phyloP scores from a whole-genome alignment of 2,329 filamentous ascomycete species.

The Talaromyces sp. region DNA sequence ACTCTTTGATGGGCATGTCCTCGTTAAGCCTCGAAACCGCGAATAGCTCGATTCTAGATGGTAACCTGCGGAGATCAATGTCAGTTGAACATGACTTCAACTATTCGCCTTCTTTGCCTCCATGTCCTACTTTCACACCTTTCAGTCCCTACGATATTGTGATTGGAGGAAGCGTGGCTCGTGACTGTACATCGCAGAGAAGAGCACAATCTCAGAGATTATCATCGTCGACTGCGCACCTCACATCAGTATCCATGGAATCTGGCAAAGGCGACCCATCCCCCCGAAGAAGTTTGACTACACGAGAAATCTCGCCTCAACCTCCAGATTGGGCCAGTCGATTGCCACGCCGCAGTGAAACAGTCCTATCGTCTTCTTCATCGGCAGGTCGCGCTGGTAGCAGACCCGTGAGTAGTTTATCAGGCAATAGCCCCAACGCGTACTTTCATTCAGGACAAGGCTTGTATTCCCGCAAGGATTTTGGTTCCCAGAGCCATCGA shows the following conservation, averaged over 20 bases:
- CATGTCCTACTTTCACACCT: conserved; percentile 34
- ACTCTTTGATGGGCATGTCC: conserved; percentile 34
- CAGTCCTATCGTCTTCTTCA: conserved; percentile 24
- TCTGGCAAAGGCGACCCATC: conserved; percentile 25
- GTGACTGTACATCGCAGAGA: conserved; percentile 27
- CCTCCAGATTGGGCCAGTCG: conserved; percentile 26
- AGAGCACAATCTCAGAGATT: conserved; percentile 21
- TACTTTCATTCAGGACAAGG: conserved; percentile 15
- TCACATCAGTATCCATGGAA: conserved; percentile 25
- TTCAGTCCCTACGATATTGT: conserved; percentile 39
- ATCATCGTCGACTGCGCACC: conserved; percentile 26
- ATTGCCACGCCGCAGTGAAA: conserved; percentile 32
- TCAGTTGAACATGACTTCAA: conserved; percentile 28
- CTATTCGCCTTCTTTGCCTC: conserved; percentile 31
- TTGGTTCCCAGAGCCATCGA: conserved; percentile 15
- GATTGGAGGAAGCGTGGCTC: conserved; percentile 29
- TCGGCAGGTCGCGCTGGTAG: conserved; percentile 10
- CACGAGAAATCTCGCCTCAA: conserved; percentile 27
- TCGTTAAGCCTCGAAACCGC: conserved; percentile 38
- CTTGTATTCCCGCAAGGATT: conserved; percentile 17
- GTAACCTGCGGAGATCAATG: conserved; percentile 27
- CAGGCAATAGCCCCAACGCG: conserved; percentile 9
- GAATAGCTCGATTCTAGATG: conserved; percentile 38
- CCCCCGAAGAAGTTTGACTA: conserved; percentile 36
- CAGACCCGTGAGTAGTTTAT: conserved; percentile 14